Base-by-base conservation (phyloP, 805 yeast species). In the Ogataea pilisensis region DNA sequence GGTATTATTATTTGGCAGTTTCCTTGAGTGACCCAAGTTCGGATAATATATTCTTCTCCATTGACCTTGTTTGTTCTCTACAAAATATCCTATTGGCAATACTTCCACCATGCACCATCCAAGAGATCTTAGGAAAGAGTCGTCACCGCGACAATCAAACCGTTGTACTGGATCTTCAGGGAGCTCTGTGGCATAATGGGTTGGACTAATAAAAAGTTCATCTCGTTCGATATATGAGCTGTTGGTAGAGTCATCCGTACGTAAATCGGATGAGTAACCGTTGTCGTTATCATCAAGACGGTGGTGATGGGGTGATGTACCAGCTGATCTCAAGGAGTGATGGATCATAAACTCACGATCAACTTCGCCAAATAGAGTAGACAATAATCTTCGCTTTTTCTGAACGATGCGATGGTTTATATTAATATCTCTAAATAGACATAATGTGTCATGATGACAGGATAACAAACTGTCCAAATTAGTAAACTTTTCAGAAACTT, bases 21-120 rank as follows among this genome's bases (percentile, higher is more conserved):
- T 62, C 44, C 87, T 63, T 4, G 55, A 42, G 12, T 75, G 62
- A 2, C 87, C 87, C 3, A 78, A 50, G 51, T 82, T 80, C 1
- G 87, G 87, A 12, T 61, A 51, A 49, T 68, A 75, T 5, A 63
- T 58, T 35, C 69, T 65, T 41, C 59, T 62, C 83, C 85, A 79
- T 49, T 67, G 63, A 2, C 78, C 78, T 3, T 64, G 51, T 5
- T 49, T 45, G 49, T 73, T 65, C 49, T 78, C 80, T 31, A 70
- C 56, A 47, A 73, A 70, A 22, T 70, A 66, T 0, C 79, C 79
- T 34, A 80, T 51, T 1, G 88, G 87, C n/a, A 82, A 44, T 13
- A 75, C 57, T 48, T 82, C 89, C 11, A 78, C 54, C 3, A 72
- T 3, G 86, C 86, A 81, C 87, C 87, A 82, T 5, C 65, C 47